Evolutionary conservation across 78 protist species (phyloP).

Genomic region (Polysphondylium violaceum): DNA sequence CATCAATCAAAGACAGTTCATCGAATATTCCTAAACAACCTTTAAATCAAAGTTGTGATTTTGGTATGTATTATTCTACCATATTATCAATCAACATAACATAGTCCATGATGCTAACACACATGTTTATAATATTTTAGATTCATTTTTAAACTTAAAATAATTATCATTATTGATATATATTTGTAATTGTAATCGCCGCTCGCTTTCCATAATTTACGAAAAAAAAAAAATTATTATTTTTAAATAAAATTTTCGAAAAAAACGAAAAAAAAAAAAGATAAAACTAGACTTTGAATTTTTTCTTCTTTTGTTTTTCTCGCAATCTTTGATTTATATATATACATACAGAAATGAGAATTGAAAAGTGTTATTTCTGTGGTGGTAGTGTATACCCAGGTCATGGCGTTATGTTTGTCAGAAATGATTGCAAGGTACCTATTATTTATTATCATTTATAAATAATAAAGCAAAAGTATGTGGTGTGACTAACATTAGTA

Average conservation of each 20-base stretch:
- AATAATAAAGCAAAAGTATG: too few species aligned
- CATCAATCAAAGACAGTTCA: slow-evolving; percentile 19
- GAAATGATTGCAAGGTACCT: slow-evolving; percentile 97
- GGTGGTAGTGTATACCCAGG: slow-evolving; percentile 97
- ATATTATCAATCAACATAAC: background rate
- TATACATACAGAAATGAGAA: slow-evolving; percentile 72
- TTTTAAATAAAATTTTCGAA: too few species aligned
- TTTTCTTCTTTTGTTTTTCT: slow-evolving; percentile 7
- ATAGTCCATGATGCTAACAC: background rate
- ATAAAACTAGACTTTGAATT: too few species aligned
- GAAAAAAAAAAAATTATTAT: too few species aligned
- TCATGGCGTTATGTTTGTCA: slow-evolving; percentile 97
- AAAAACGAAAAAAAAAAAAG: too few species aligned
- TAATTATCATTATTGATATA: too few species aligned
- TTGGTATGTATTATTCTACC: background rate
- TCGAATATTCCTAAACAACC: background rate
- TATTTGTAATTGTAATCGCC: too few species aligned
- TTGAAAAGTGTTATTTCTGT: slow-evolving; percentile 97
- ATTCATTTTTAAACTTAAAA: slow-evolving; percentile 34
- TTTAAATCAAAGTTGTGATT: slow-evolving; percentile 41
- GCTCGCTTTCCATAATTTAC: too few species aligned
- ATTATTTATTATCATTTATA: background rate
- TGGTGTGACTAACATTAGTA: background rate
- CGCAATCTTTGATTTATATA: background rate
- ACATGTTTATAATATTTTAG: background rate